A percentile compares a stretch with the other conserved stretches of the same genome.
phyloP scores from a whole-genome alignment of 2,329 filamentous ascomycete genomes.

The Diplocarpon mali region DNA sequence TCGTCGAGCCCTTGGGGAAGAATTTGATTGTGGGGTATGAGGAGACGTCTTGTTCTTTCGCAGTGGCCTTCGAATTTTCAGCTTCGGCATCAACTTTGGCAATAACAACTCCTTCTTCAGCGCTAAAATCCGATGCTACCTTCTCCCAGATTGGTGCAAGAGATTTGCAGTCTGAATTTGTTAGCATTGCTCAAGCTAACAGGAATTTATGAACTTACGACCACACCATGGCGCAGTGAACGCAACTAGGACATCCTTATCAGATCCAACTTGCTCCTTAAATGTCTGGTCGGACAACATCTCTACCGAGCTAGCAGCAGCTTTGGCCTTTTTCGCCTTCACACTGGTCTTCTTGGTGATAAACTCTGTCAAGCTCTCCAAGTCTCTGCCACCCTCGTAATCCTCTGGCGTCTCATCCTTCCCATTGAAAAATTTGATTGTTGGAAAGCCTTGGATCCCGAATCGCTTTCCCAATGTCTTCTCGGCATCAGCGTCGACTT shows the following conservation, averaged over 20 bases:
- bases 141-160: slow-evolving; percentile 87
- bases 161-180: slow-evolving; percentile 75
- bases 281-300: slow-evolving; percentile 75
- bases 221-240: slow-evolving; percentile 99
- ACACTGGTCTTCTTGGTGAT: slow-evolving; percentile 79
- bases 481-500: slow-evolving; percentile 91
- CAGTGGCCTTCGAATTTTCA: slow-evolving; percentile 69
- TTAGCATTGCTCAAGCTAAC: slow-evolving; percentile 10
- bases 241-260: slow-evolving; percentile 85
- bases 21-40: slow-evolving; percentile 97
- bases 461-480: slow-evolving; percentile 75
- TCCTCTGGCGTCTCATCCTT: slow-evolving; percentile 78
- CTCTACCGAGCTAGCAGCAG: slow-evolving; percentile 62
- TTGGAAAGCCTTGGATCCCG: slow-evolving; percentile 89
- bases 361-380: slow-evolving; percentile 75
- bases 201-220: slow-evolving; percentile 45
- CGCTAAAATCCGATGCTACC: slow-evolving; percentile 68
- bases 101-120: slow-evolving; percentile 69
- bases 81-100: slow-evolving; percentile 95
- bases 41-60: slow-evolving; percentile 63
- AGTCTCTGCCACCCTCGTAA: slow-evolving; percentile 76
- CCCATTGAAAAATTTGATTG: slow-evolving; percentile 94
- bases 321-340: slow-evolving; percentile 63
- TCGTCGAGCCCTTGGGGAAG: slow-evolving; percentile 77
- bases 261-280: slow-evolving; percentile 63